These are phyloP conservation scores for Leccinum incarnatum DNA, from an alignment of 768 basidiomycete species.

Conservation along the genomic window DNA sequence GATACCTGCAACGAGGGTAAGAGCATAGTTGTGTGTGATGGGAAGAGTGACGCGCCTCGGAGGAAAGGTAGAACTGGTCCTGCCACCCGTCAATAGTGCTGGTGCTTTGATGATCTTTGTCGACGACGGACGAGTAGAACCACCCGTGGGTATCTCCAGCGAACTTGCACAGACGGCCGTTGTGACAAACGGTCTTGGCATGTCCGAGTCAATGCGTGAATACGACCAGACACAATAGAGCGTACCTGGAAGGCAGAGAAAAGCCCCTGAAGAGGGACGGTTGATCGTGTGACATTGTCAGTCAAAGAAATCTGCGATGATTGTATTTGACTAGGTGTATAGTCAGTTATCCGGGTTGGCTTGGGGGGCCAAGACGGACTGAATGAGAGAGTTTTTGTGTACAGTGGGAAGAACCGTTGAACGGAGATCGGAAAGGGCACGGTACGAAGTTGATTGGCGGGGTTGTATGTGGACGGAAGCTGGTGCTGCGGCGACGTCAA, in stretches of 20 bases:
- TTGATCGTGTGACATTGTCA: conserved; percentile 28
- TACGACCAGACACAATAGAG: background rate
- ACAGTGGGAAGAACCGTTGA: conserved; percentile 11
- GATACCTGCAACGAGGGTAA: conserved; percentile 39
- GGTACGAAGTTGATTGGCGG: background rate
- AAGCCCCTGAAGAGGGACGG: conserved; percentile 27
- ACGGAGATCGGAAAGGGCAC: conserved; percentile 14
- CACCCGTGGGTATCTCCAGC: conserved; percentile 55
- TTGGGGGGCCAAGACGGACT: conserved; percentile 15
- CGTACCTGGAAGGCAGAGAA: conserved; percentile 51
- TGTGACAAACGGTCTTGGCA: conserved; percentile 33
- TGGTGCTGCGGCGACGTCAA: background rate
- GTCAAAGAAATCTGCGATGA: conserved; percentile 41
- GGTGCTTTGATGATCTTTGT: conserved; percentile 2
- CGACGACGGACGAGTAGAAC: conserved; percentile 39
- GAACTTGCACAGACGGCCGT: conserved; percentile 37
- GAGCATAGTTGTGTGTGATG: background rate
- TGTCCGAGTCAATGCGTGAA: background rate
- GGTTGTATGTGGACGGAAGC: background rate
- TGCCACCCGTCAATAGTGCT: conserved; percentile 34
- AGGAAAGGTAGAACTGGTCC: conserved; percentile 40
- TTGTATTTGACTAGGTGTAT: conserved; percentile 37
- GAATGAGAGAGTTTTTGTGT: conserved; percentile 26
- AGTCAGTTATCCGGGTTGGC: background rate
- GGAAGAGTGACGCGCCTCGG: conserved; percentile 13